These are phyloP conservation scores for Sporothrix euskadiensis DNA, from an alignment of 2,329 filamentous ascomycete genomes.

Conservation along the genomic window DNA sequence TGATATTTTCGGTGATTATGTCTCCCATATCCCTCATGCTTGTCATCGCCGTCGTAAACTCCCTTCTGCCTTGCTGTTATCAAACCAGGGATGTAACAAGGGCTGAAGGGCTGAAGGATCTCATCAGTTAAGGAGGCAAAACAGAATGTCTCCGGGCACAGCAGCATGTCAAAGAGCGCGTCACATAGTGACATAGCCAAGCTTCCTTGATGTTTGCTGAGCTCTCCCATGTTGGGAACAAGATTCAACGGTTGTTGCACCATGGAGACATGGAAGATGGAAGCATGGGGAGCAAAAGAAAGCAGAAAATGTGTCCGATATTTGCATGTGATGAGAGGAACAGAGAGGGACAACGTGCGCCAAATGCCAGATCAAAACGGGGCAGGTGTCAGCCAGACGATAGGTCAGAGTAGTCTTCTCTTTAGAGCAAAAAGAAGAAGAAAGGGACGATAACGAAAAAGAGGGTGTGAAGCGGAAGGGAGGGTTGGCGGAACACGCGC, in stretches of 20 bases:
- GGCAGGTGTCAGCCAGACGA: not conserved
- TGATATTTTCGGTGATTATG: not conserved
- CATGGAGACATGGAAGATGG: not conserved
- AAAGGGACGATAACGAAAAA: not conserved
- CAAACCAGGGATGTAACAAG: not conserved
- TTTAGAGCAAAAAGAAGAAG: not conserved
- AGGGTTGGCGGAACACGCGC: not conserved
- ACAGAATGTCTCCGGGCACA: not conserved
- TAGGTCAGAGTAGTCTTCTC: not conserved
- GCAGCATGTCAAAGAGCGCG: not conserved
- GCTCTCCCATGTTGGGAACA: not conserved
- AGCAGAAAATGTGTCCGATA: not conserved
- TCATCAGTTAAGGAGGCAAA: not conserved
- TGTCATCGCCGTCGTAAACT: not conserved
- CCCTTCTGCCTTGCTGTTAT: not conserved
- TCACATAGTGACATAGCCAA: not conserved
- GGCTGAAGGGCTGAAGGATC: not conserved
- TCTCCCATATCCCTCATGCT: not conserved
- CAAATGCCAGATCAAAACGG: not conserved
- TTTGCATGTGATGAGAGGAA: slow-evolving; percentile 10
- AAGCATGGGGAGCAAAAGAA: too few relatives aligned
- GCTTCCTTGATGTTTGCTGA: not conserved
- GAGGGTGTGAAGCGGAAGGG: not conserved
- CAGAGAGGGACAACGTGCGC: not conserved
- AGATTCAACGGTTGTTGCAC: not conserved